Base-by-base conservation (phyloP, 169 alveolate genomes). In the Sarcocystis neurona region DNA sequence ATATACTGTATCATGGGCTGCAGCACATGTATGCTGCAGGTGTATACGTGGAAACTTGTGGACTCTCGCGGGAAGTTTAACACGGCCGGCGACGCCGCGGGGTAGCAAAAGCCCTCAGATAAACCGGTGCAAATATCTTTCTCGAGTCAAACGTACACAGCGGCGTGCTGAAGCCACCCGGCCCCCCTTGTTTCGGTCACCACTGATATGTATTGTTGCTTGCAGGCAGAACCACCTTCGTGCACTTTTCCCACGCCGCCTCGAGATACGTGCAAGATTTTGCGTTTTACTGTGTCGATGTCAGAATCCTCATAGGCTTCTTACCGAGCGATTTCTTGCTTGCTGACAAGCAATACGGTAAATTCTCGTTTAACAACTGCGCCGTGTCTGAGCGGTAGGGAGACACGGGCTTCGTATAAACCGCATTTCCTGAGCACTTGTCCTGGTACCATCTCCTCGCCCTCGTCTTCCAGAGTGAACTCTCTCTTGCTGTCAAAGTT, bases 261-360 rank as follows among this genome's bases (percentile, higher is more conserved):
- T 27, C 30, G 63, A 18, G 63, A 18, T 53, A 27, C 30, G 23
- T 53, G 63, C 30, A 53, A 53, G 12, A 6, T 58, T 10, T 34
- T 34, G 1, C 70, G 10, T 27, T 6, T 20, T 58, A 34, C 20
- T 0, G 70, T 27, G 10, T 34, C n/a, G 70, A 10, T 34, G 10
- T 4, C 70, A 6, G 70, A 10, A 4, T 58, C 70, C 70, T n/a
- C 8, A 18, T 58, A n/a, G 70, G 70, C 32, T 23, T 8, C 75
- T 44, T 63, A 63, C 75, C 75, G n/a, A 32, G n/a, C 56, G 1
- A 39, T 39, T 72, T 72, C 82, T 39, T 72, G 82, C 46, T 72
- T 72, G 58, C 82, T 72, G 60, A 44, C 39, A 56, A 72, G 34
- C 46, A 39, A 48, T 8, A 72, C 60, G 1, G 8, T 2, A 32